Evolutionary conservation across 495 filamentous ascomycete genomes (phyloP).

Genomic region (Coniosporium apollinis): DNA sequence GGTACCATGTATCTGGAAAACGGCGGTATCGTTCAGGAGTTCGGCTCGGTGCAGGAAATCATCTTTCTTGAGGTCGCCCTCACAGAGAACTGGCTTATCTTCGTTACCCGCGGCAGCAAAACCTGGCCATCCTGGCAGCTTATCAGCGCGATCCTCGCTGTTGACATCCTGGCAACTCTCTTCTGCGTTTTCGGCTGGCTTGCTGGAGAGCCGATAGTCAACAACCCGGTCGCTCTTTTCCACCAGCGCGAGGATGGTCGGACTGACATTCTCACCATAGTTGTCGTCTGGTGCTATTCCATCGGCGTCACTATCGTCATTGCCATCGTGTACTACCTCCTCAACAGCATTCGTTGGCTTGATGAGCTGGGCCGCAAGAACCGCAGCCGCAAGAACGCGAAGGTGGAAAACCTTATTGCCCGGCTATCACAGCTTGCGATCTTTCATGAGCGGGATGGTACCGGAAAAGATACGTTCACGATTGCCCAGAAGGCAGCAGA

Average conservation of each 20-base stretch:
- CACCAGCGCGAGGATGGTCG: constrained; percentile 40
- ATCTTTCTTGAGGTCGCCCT: constrained; percentile 59
- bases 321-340: constrained; percentile 59
- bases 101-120: constrained; percentile 56
- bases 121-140: constrained; percentile 61
- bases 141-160: constrained; percentile 51
- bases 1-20: constrained; percentile 45
- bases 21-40: constrained; percentile 61
- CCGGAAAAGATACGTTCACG: constrained; percentile 42
- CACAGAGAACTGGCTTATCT: constrained; percentile 68
- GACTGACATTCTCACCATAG: constrained; percentile 59
- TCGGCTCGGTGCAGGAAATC: constrained; percentile 51
- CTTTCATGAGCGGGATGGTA: constrained; percentile 43
- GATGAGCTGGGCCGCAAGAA: constrained; percentile 69
- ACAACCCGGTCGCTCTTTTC: constrained; percentile 28
- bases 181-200: constrained; percentile 64
- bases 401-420: constrained; percentile 67
- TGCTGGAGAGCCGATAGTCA: constrained; percentile 26
- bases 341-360: constrained; percentile 49
- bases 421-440: constrained; percentile 61
- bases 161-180: constrained; percentile 52
- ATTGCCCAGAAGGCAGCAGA: constrained; percentile 44
- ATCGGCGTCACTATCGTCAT: constrained; percentile 64
- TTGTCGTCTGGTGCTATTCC: constrained; percentile 63
- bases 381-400: constrained; percentile 52